phyloP scores from a whole-genome alignment of 768 basidiomycete species.

The Tubosaeta brunneosetosa region DNA sequence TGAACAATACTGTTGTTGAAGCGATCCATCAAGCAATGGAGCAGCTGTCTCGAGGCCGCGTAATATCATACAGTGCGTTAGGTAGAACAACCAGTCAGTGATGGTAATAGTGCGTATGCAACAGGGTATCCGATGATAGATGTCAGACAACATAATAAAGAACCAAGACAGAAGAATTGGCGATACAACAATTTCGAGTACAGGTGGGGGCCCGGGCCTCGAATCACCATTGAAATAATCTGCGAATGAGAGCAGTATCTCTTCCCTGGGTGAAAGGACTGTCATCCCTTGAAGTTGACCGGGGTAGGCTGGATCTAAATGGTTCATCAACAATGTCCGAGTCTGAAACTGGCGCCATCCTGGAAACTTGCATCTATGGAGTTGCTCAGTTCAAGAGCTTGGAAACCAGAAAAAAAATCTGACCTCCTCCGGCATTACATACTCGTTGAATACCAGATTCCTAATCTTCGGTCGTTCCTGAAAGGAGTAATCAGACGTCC shows the following conservation, averaged over 20 bases:
- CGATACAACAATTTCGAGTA: constrained; percentile 27
- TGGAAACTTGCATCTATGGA: constrained; percentile 59
- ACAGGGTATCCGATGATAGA: constrained; percentile 33
- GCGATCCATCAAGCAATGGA: neutral
- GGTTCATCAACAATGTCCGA: constrained; percentile 40
- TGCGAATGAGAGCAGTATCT: constrained; percentile 47
- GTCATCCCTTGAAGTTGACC: constrained; percentile 31
- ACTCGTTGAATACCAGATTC: constrained; percentile 50
- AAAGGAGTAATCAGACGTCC: constrained; percentile 57
- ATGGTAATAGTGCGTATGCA: constrained; percentile 32
- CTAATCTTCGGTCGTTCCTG: constrained; percentile 50
- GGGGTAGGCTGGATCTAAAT: constrained; percentile 28
- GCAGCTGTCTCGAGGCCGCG: constrained; percentile 1
- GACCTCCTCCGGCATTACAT: constrained; percentile 71
- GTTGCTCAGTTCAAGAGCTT: constrained; percentile 3
- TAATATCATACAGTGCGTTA: constrained; percentile 27
- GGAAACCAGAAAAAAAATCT: constrained; percentile 11
- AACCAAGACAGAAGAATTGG: constrained; percentile 22
- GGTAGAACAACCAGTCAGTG: constrained; percentile 25
- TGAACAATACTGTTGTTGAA: constrained; percentile 5
- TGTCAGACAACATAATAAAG: constrained; percentile 25
- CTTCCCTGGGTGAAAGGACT: constrained; percentile 29
- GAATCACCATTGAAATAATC: constrained; percentile 44
- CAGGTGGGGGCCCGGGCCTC: constrained; percentile 6
- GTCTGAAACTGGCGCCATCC: constrained; percentile 52